Percentiles rank a stretch among this genome's conserved stretches.
Conservation (phyloP, 768 basidiomycete species). For the Chalciporus pseudorubinellus region DNA sequence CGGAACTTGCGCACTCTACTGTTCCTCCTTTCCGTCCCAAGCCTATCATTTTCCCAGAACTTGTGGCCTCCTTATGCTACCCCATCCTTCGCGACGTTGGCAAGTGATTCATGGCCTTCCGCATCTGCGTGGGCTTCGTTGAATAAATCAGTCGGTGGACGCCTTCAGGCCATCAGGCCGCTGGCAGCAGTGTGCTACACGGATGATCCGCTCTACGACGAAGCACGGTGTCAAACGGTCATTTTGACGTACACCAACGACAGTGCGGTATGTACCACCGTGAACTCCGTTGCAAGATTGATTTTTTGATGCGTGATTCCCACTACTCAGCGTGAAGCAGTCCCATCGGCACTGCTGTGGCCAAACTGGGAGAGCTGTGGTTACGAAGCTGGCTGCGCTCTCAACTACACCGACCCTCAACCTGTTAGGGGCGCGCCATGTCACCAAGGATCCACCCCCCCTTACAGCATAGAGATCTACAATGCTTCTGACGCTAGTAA, state of each 20-base stretch:
- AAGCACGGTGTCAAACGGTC: constrained; percentile 14
- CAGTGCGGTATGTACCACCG: constrained; percentile 11
- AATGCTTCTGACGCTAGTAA: constrained; percentile 21
- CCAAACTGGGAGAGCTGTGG: constrained; percentile 23
- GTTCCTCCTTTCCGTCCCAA: background rate
- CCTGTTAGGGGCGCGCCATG: constrained; percentile 7
- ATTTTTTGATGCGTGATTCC: background rate
- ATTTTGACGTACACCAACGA: constrained; percentile 15
- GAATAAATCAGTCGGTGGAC: constrained; percentile 17
- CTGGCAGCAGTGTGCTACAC: constrained; percentile 24
- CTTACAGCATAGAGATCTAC: constrained; percentile 18
- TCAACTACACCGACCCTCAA: constrained; percentile 21
- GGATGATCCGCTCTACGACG: constrained; percentile 17
- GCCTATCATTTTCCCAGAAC: background rate
- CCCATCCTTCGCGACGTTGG: constrained; percentile 4
- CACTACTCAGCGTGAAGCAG: constrained; percentile 16
- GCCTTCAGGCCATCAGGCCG: constrained; percentile 17
- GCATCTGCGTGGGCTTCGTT: constrained; percentile 9
- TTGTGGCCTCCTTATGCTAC: constrained; percentile 9
- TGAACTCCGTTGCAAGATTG: background rate
- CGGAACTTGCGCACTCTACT: constrained; percentile 1
- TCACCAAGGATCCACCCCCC: constrained; percentile 20
- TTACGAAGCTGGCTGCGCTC: constrained; percentile 15
- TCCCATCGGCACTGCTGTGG: constrained; percentile 21
- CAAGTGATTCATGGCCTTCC: constrained; percentile 8